Conservation (phyloP, 805 yeast species). For the Lipomyces orientalis region DNA sequence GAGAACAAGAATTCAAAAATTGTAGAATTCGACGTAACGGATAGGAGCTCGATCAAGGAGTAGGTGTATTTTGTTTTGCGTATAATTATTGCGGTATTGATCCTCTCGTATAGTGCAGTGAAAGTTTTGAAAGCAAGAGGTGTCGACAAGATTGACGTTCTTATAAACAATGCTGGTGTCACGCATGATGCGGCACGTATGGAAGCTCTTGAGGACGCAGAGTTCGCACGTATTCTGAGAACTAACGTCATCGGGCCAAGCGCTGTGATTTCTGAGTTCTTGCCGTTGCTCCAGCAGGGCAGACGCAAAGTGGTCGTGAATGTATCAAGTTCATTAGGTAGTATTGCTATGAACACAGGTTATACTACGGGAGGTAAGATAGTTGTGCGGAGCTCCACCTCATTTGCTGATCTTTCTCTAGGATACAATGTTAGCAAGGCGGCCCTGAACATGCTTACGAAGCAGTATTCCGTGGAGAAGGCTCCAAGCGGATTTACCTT, state of each 20-base stretch:
- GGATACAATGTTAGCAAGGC: slow-evolving; percentile 22
- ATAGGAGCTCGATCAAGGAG: slow-evolving; percentile 11
- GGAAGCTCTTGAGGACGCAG: slow-evolving; percentile 5
- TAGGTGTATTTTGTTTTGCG: background rate
- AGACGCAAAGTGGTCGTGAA: slow-evolving; percentile 16
- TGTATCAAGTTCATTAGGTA: slow-evolving; percentile 16
- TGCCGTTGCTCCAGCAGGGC: slow-evolving; percentile 14
- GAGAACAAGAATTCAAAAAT: slow-evolving; percentile 6
- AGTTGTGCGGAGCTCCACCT: background rate
- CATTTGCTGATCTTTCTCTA: background rate
- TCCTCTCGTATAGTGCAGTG: slow-evolving; percentile 8
- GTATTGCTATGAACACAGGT: slow-evolving; percentile 16
- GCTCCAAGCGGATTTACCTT: slow-evolving; percentile 10
- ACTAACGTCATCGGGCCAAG: slow-evolving; percentile 20
- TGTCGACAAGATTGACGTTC: slow-evolving; percentile 10
- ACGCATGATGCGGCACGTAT: background rate
- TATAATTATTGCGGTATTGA: background rate
- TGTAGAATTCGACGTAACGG: slow-evolving; percentile 16
- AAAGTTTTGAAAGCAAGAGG: slow-evolving; percentile 8
- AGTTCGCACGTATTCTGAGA: slow-evolving; percentile 7
- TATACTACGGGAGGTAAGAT: slow-evolving; percentile 6
- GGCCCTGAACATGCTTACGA: slow-evolving; percentile 22
- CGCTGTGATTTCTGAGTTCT: slow-evolving; percentile 15
- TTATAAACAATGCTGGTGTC: slow-evolving; percentile 18
- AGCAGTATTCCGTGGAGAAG: slow-evolving; percentile 15